Evolutionary conservation across 1,284 basidiomycete species (phyloP), one percentile per base, ranked within the genome.

Genomic region (Trichosporon sp.): DNA sequence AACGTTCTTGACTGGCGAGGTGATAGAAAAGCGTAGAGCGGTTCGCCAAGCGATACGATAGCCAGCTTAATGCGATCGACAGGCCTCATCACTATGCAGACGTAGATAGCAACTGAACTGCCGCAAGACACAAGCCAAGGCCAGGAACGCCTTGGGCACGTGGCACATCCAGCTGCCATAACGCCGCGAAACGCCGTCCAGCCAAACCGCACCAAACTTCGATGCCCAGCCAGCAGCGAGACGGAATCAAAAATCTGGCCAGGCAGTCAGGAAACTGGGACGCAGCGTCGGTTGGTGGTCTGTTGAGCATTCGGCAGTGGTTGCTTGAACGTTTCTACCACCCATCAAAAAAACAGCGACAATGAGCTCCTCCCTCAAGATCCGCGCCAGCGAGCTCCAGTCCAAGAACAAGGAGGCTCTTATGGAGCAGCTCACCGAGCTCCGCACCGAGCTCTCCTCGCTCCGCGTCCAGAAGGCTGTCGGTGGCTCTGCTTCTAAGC

Each of bases 401-500:
- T 92, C 91, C 82, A 97, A 96, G 89, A 92, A 91, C 76, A 97
- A 97, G 87, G 90, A 89, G 85, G 96, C 98, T 88, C 88, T 99
- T 84, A 84, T 88, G 74, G 95, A 94, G 83, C 94, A 98, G 83
- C 88, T 99, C 70, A 82, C 83, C 66, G 96, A 99, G 84, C 87
- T 99, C 84, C 97, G 95, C 89, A 87, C 84, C 69, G 96, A 99
- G 87, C 91, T 99, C 76, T 86, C 94, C 72, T 84, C 84, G 74
- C 85, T 98, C 80, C 90, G 95, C 74, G 96, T 99, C 73, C 94
- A 97, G 86, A 99, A 98, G 87, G 92, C 96, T 79, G 92, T 92
- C 71, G 95, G 95, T 80, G 94, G 94, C 65, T 92, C 92, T 74
- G 90, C 95, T 66, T 89, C 91, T 71, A 99, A 99, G 85, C 86